Evolutionary conservation across 257 asterid genomes (phyloP).

Genomic region (Gentiana macrophylla): DNA sequence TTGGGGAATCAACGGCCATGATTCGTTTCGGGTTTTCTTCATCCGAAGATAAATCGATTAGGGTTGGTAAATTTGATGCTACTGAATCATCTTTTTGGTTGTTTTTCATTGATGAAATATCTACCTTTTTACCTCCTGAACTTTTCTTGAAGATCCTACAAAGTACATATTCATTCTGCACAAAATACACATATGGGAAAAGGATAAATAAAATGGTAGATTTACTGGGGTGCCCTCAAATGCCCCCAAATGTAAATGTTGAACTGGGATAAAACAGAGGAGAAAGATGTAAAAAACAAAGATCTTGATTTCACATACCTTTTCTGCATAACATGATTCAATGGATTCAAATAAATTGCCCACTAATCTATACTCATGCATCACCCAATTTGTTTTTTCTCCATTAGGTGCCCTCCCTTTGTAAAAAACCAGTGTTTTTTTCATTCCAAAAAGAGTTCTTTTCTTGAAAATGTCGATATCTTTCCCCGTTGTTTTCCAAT

Average conservation of each 20-base stretch:
- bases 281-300: conserved; percentile 9
- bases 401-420: conserved; percentile 83
- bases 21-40: conserved; percentile 14
- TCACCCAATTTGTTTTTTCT: conserved; percentile 75
- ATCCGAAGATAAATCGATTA: conserved; percentile 35
- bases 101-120: conserved; percentile 32
- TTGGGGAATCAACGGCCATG: conserved; percentile 23
- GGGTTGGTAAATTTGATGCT: conserved; percentile 35
- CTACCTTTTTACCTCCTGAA: conserved; percentile 49
- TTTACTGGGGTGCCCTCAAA: background rate
- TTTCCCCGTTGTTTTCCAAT: conserved; percentile 92
- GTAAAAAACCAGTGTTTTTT: conserved; percentile 78
- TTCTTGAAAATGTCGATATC: conserved; percentile 64
- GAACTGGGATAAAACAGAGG: background rate
- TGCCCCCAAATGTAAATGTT: background rate
- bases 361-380: conserved; percentile 69
- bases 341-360: conserved; percentile 34
- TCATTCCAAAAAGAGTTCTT: conserved; percentile 68
- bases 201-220: no score
- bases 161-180: conserved; percentile 78
- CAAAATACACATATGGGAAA: background rate
- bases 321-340: conserved; percentile 23
- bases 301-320: conserved; percentile 38
- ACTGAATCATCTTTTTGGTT: conserved; percentile 9
- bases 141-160: conserved; percentile 66